Base-by-base conservation (phyloP, 345 rosid species). In the Linum tenue region DNA sequence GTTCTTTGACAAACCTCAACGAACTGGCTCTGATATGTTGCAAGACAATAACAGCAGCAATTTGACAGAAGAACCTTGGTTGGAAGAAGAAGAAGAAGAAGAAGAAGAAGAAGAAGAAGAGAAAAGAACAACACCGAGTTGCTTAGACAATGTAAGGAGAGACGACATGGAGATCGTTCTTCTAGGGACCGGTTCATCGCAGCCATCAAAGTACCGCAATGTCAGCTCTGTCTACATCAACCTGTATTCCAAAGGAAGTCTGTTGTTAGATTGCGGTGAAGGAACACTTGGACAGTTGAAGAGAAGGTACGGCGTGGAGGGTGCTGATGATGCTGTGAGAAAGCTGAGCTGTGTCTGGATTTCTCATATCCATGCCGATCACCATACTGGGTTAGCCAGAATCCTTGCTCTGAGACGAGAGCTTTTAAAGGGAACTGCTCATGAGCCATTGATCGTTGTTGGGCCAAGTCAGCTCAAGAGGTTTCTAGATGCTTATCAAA, bases 281-380 rank as follows among this genome's bases (percentile, higher is more conserved):
- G 98, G 98, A 73, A 92, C 94, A 61, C 76, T 92, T 37, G 97
- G 96, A 39, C 97, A 92, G 76, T 85, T 90, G 74, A 92, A 88
- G 77, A 86, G 98, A 84, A 88, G 92, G 72, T 90, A 81, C 65
- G 94, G 97, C 56, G 68, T 90, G 44, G 84, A 83, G 63, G 94
- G 89, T 14, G 98, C 94, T 8, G 91, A 90, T 59, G 67, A 71
- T 41, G 86, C 87, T 0, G 78, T 88, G 75, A 79, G 78, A 76
- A 84, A 84, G 48, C 76, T 92, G 64, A 80, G 73, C 67, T 90
- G 86, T 62, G 81, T 86, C 65, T 92, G 98, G 97, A 88, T 92
- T 69, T 92, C 98, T 66, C 98, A 92, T 62, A 92, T 90, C 77
- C 98, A 92, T 53, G 97, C 97, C 0, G 98, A 92, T 76, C 97